Evolutionary conservation across 495 filamentous ascomycete species (phyloP).

Genomic region (Hypoxylon fragiforme): DNA sequence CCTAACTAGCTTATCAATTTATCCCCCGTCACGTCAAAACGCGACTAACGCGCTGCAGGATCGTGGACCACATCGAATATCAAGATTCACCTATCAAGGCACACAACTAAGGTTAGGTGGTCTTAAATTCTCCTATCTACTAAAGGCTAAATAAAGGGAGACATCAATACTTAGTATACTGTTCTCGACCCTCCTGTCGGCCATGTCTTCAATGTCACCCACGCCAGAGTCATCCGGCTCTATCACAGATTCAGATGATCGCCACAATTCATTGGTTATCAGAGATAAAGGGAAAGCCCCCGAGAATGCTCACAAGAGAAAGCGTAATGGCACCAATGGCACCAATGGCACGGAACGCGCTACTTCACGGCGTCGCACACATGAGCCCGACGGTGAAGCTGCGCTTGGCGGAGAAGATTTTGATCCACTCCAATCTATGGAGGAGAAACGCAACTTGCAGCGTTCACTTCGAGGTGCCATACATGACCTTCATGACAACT

Average conservation of each 20-base stretch:
- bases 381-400: conserved; percentile 42
- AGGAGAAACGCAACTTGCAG: conserved; percentile 72
- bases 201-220: conserved; percentile 34
- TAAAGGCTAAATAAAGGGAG: too few relatives aligned
- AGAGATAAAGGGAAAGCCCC: conserved; percentile 39
- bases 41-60: conserved; percentile 20
- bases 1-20: conserved; percentile 25
- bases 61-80: neutral
- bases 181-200: neutral
- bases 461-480: conserved; percentile 68
- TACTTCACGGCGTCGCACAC: conserved; percentile 43
- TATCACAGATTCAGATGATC: conserved; percentile 14
- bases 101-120: too few relatives aligned
- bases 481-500: conserved; percentile 69
- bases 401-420: conserved; percentile 61
- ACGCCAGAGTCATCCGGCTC: conserved; percentile 15
- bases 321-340: conserved; percentile 55
- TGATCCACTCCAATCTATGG: conserved; percentile 84
- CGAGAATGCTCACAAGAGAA: conserved; percentile 51
- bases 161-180: too few relatives aligned
- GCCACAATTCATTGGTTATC: conserved; percentile 32
- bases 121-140: too few relatives aligned
- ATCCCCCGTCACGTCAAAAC: conserved; percentile 14
- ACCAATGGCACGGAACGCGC: conserved; percentile 48
- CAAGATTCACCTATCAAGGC: neutral